Conservation (phyloP, 2,329 filamentous ascomycete species). For the Claviceps monticola region DNA sequence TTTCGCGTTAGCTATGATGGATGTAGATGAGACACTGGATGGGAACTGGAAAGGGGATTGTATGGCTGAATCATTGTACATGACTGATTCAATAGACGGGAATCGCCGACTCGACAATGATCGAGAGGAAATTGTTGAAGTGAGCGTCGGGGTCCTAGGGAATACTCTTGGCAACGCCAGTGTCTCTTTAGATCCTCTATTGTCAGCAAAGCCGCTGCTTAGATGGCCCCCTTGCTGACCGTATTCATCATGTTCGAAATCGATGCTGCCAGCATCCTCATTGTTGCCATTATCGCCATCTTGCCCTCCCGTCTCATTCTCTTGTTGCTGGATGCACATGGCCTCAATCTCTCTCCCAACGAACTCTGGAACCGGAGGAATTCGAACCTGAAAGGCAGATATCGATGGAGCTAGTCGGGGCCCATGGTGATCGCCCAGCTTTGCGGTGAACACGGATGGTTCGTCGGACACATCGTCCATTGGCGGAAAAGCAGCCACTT, state of each 20-base stretch:
- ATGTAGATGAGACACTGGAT: too few relatives aligned
- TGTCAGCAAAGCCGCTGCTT: not conserved
- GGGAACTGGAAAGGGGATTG: too few relatives aligned
- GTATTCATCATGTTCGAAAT: not conserved
- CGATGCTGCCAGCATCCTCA: not conserved
- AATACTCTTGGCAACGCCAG: not conserved
- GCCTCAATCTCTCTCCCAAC: not conserved
- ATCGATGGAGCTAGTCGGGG: not conserved
- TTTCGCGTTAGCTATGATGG: too few relatives aligned
- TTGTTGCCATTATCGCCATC: not conserved
- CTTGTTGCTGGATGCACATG: not conserved
- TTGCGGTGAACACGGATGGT: not conserved
- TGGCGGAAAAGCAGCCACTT: not conserved
- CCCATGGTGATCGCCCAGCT: not conserved
- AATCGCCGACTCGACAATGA: not conserved
- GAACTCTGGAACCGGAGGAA: not conserved
- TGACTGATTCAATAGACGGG: not conserved
- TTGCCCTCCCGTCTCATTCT: not conserved
- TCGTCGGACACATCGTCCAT: not conserved
- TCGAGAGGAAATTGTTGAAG: not conserved
- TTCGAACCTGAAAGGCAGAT: not conserved
- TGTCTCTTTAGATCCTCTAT: not conserved
- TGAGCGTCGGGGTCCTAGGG: not conserved
- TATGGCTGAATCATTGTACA: not conserved
- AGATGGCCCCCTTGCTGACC: not conserved